Conservation (phyloP, 768 basidiomycete genomes). For the Boletus vermiculosoides region DNA sequence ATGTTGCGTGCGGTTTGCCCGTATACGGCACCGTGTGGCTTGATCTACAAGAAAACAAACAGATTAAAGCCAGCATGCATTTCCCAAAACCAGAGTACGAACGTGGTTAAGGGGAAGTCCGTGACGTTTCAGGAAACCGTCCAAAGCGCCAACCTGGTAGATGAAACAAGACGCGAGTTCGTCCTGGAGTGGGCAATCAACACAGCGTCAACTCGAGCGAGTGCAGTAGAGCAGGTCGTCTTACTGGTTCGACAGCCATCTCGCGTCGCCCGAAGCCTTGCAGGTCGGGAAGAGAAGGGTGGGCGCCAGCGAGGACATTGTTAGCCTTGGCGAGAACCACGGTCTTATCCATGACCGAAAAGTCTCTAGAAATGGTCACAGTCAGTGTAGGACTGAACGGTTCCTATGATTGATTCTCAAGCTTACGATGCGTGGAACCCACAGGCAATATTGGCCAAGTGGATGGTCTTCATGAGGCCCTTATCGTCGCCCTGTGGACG, state of each 20-base stretch:
- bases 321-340: constrained; percentile 55
- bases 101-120: constrained; percentile 57
- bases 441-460: constrained; percentile 63
- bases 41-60: constrained; percentile 39
- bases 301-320: constrained; percentile 61
- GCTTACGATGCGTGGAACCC: constrained; percentile 64
- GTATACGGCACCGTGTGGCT: constrained; percentile 63
- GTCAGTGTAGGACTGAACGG: not conserved
- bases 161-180: constrained; percentile 57
- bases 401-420: not conserved
- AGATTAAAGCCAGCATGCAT: not conserved
- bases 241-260: constrained; percentile 58
- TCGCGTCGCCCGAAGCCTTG: constrained; percentile 68
- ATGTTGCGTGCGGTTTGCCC: constrained; percentile 57
- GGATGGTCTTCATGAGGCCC: constrained; percentile 53
- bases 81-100: constrained; percentile 13
- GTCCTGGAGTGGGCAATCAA: constrained; percentile 34
- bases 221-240: constrained; percentile 2
- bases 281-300: constrained; percentile 58
- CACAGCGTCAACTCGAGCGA: not conserved
- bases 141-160: constrained; percentile 67
- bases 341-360: constrained; percentile 63
- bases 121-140: constrained; percentile 55
- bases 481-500: constrained; percentile 47
- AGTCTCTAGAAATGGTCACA: constrained; percentile 43